These are phyloP conservation scores for Solanum raphanifolium DNA, from an alignment of 257 asterid species.

Conservation along the genomic window DNA sequence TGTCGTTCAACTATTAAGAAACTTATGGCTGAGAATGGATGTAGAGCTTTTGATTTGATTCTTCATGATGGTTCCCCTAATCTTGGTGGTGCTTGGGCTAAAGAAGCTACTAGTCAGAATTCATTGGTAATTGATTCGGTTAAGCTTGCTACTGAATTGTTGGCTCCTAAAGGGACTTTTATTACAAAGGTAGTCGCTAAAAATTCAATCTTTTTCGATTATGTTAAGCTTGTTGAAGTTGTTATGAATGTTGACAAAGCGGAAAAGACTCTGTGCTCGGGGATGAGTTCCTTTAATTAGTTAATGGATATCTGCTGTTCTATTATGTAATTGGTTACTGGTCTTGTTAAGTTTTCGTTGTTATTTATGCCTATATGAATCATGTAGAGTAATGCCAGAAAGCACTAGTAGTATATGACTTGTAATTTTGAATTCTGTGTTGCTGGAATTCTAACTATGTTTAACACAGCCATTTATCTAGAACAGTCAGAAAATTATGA, in stretches of 20 bases:
- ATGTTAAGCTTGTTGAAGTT: neutral
- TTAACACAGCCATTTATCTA: neutral
- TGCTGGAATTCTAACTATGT: neutral
- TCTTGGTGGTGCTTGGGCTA: constrained; percentile 96
- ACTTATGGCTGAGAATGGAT: constrained; percentile 69
- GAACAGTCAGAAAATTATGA: neutral
- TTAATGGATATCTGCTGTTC: neutral
- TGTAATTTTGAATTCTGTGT: neutral
- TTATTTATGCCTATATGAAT: neutral
- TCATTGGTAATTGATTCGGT: constrained; percentile 84
- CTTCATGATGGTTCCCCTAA: constrained; percentile 91
- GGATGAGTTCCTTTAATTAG: neutral
- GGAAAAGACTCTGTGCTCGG: neutral
- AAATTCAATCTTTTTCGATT: neutral
- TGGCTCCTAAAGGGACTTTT: constrained; percentile 84
- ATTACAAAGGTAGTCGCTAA: constrained; percentile 53
- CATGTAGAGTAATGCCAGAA: neutral
- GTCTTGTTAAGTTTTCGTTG: neutral
- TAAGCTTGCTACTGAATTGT: constrained; percentile 68
- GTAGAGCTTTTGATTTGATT: constrained; percentile 68
- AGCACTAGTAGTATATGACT: neutral
- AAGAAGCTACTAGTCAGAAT: constrained; percentile 84
- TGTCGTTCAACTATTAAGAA: constrained; percentile 51
- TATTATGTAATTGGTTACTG: neutral
- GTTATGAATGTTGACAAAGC: neutral